Base-by-base conservation (phyloP, 306 rosid species). In the Trifolium subterraneum region DNA sequence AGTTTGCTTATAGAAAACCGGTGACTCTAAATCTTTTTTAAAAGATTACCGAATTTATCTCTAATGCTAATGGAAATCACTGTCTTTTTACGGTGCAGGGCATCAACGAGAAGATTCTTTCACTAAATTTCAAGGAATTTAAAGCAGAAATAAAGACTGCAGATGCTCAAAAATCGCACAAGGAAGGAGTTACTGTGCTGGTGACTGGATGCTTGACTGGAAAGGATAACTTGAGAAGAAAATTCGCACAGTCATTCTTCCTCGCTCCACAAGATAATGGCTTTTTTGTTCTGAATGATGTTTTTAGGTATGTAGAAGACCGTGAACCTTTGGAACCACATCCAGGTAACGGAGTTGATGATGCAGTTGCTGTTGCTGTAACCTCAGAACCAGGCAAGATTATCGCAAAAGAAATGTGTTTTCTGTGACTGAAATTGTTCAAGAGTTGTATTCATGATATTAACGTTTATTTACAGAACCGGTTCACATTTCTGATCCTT, bases 181-280 rank as follows among this genome's bases (percentile, higher is more conserved):
- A 84, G 22, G 89, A 84, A 27, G 93, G 92, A 51, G 93, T 90
- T 48, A 90, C 85, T 29, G 93, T 90, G 79, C 78, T 90, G 70
- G 96, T 90, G 61, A 88, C 96, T 44, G 96, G 96, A 72, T 88
- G 90, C 66, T 80, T 90, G 80, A 90, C 87, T 54, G 87, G 89
- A 82, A 90, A 87, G 78, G 90, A 90, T 84, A 85, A 80, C 75
- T 44, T 88, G 86, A 80, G 78, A 80, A 88, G 96, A 80, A 86
- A 84, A 39, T 90, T 90, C 12, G 87, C 83, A 0, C 96, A 90
- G 72, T 88, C 92, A 2, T 90, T 90, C 84, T 90, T 90, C 55
- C 96, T 90, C 61, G 96, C 96, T 59, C 96, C 96, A 23, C 96
- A 90, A 74, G 93, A 87, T 72, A 87, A 65, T 35, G 96, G 96